Evolutionary conservation across 345 rosid genomes (phyloP).

Genomic region (Euphorbia pulcherrima): DNA sequence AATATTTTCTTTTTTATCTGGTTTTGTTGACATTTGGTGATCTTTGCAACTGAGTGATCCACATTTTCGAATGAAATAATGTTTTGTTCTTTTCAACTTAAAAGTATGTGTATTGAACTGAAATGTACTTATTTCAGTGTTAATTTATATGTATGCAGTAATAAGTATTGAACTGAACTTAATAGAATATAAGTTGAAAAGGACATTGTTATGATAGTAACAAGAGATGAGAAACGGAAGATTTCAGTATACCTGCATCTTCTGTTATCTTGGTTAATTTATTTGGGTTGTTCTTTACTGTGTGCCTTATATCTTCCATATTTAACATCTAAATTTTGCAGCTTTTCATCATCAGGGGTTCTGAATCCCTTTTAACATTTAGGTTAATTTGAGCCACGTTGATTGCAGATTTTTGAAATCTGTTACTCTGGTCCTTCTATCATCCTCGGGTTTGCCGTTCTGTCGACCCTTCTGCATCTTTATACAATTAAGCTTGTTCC

Average conservation of each 20-base stretch:
- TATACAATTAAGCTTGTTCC: neutral
- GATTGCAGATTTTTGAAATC: neutral
- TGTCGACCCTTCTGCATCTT: neutral
- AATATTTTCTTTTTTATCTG: neutral
- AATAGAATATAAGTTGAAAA: too few species aligned
- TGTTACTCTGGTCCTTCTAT: too few species aligned
- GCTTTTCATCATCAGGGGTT: neutral
- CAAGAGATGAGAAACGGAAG: neutral
- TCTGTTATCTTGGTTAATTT: neutral
- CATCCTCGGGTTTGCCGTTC: neutral
- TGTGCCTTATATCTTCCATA: neutral
- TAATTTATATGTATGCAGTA: too few species aligned
- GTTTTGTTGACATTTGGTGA: neutral
- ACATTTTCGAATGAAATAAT: neutral
- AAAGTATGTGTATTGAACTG: too few species aligned
- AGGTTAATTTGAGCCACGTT: neutral
- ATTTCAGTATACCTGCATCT: neutral
- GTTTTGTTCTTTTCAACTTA: too few species aligned
- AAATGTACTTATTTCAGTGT: too few species aligned
- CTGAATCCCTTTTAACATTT: neutral
- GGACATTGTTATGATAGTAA: neutral
- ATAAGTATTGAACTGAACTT: too few species aligned
- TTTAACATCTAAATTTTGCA: neutral
- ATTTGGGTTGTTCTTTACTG: neutral
- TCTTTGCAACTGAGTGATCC: neutral